Evolutionary conservation across 2,329 filamentous ascomycete genomes (phyloP), one percentile per base, ranked within the genome.

Genomic region (Cladobotryum protrusum): DNA sequence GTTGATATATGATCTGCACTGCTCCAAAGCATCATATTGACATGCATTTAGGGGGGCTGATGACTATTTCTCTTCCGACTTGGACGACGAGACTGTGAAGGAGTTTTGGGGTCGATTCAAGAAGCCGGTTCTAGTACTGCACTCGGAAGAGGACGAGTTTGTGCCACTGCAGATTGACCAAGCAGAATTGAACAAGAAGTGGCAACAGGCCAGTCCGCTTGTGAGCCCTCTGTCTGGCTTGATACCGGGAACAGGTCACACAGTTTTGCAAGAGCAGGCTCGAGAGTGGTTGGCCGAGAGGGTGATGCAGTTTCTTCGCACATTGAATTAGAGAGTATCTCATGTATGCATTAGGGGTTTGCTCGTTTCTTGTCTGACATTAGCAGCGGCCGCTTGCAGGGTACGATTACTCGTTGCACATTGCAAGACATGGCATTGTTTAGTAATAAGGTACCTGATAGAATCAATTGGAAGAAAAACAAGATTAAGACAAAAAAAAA

Each of bases 31-130:
- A 9, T 18, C 11, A 24, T 37, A 13, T 34, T 48, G n/a, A 41
- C 32, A 13, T 14, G 8, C 29, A 11, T 45, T 9, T 29, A 80
- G 82, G 5, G 86, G 85, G 9, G 85, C 87, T 52, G 91, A 96
- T 63, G 91, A 96, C 63, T 89, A 87, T 62, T 96, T 95, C 69
- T 91, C 86, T n/a, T 83, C 82, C 3, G 87, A 93, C 62, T 69
- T 93, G n/a, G 66, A 72, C 0, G 69, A 76, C 32, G 72, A 78
- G 32, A 72, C 74, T 15, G 70, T 90, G 6, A 61, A 67, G 19
- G 64, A 64, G 13, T 85, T 84, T n/a, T 96, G 92, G 77, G 78
- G 82, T 3, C 70, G 69, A 45, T 71, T 89, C 49, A 69, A 72
- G 40, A 75, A 78, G 47, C 79, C 81, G 1, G 66, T 89, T 1